These are phyloP conservation scores for Crithidia thermophila DNA, from an alignment of 208 protist genomes.

Conservation along the genomic window DNA sequence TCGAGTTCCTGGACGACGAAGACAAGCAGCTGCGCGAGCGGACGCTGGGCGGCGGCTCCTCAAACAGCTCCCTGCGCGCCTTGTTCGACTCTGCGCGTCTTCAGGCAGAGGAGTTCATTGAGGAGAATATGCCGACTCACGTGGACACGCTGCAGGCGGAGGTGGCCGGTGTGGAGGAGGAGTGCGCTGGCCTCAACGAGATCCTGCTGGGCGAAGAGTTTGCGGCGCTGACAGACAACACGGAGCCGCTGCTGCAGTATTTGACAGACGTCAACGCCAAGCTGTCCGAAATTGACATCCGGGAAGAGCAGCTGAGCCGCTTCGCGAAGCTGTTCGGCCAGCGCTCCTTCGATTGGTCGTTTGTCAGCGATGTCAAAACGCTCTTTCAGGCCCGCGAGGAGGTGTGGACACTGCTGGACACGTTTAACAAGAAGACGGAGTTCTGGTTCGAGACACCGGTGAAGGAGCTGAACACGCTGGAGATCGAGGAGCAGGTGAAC, in stretches of 20 bases:
- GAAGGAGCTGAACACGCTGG: constrained; percentile 78
- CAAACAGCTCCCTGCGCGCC: constrained; percentile 69
- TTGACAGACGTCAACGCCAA: constrained; percentile 81
- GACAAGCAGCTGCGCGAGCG: constrained; percentile 91
- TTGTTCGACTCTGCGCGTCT: constrained; percentile 85
- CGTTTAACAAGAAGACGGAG: constrained; percentile 83
- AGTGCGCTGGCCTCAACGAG: constrained; percentile 83
- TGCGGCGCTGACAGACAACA: constrained; percentile 72
- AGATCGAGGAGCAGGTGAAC: constrained; percentile 90
- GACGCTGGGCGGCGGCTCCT: constrained; percentile 74
- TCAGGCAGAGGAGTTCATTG: constrained; percentile 89
- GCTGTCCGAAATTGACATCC: constrained; percentile 70
- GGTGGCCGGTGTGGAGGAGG: constrained; percentile 85
- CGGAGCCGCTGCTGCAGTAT: constrained; percentile 87
- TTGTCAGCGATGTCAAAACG: constrained; percentile 56
- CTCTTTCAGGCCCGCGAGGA: constrained; percentile 79
- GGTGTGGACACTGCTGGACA: constrained; percentile 80
- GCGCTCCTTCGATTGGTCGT: constrained; percentile 80
- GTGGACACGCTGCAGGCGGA: constrained; percentile 69
- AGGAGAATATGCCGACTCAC: constrained; percentile 80
- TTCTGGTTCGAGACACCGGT: constrained; percentile 86
- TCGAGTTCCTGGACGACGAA: constrained; percentile 88
- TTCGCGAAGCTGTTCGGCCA: constrained; percentile 90
- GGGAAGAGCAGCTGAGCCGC: constrained; percentile 69
- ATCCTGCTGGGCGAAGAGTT: constrained; percentile 91